Percentiles rank a stretch among this genome's conserved stretches.
Conservation (phyloP, 2,329 filamentous ascomycete species). For the Sordariomycetes sp. region DNA sequence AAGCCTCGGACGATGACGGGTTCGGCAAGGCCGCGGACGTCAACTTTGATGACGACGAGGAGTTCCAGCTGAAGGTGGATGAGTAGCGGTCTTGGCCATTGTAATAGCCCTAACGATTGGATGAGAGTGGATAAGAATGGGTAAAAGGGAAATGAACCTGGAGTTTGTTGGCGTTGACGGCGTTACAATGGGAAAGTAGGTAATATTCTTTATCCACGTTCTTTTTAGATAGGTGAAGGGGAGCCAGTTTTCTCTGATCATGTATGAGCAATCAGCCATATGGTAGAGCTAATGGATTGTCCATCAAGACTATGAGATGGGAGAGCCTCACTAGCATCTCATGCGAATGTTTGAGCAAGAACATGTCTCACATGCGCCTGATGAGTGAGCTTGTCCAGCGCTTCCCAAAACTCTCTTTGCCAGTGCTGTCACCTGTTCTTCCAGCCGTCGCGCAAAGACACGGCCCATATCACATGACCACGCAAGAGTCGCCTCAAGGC, state of each 20-base stretch:
- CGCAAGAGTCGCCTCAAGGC: neutral
- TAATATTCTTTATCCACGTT: neutral
- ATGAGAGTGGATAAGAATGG: neutral
- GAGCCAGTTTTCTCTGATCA: neutral
- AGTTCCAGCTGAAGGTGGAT: conserved; percentile 36
- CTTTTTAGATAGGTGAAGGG: neutral
- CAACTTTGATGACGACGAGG: conserved; percentile 38
- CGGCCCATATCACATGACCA: neutral
- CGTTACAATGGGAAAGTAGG: neutral
- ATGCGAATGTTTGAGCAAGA: too few species aligned
- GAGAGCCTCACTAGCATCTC: neutral
- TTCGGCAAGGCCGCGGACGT: conserved; percentile 19
- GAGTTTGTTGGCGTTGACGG: conserved; percentile 1
- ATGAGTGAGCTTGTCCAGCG: neutral
- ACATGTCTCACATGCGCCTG: too few species aligned
- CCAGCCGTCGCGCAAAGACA: neutral
- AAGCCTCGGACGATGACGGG: conserved; percentile 27
- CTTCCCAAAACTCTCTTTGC: neutral
- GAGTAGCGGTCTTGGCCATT: neutral
- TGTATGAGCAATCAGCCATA: neutral
- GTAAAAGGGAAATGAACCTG: neutral
- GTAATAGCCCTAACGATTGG: neutral
- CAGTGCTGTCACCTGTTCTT: neutral
- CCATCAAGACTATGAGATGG: neutral
- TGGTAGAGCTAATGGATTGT: neutral